phyloP scores from a whole-genome alignment of 768 basidiomycete species.

The Lyophyllum atratum region DNA sequence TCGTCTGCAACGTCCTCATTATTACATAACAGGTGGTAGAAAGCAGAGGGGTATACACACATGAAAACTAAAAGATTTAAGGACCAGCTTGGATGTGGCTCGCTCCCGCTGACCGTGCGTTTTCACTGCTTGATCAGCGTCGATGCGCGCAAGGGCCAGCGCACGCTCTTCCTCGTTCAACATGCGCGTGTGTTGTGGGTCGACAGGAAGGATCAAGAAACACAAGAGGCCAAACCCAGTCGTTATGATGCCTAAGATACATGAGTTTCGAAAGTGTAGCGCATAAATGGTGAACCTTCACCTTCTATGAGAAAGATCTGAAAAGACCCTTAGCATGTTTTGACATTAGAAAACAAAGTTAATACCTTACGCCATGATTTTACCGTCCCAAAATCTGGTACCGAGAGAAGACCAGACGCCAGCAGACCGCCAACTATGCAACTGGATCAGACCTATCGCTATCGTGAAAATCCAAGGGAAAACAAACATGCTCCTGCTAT shows the following conservation, averaged over 20 bases:
- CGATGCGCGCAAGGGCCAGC: conserved; percentile 36
- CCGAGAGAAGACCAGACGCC: conserved; percentile 36
- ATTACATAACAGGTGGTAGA: not conserved
- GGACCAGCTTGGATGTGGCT: conserved; percentile 29
- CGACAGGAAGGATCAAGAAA: conserved; percentile 36
- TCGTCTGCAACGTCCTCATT: conserved; percentile 14
- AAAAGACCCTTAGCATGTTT: not conserved
- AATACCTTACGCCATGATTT: conserved; percentile 37
- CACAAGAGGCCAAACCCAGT: conserved; percentile 36
- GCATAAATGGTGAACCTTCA: conserved; percentile 1
- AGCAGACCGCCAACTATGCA: conserved; percentile 37
- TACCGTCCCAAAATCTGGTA: conserved; percentile 33
- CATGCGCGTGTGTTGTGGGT: conserved; percentile 35
- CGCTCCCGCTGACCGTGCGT: conserved; percentile 29
- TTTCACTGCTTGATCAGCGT: conserved; percentile 32
- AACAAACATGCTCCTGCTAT: conserved; percentile 37
- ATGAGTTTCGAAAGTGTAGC: not conserved
- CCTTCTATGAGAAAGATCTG: conserved; percentile 47
- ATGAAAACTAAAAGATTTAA: conserved; percentile 33
- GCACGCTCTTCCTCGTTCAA: conserved; percentile 33
- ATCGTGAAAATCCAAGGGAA: not conserved
- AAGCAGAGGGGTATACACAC: conserved; percentile 15
- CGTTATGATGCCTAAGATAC: conserved; percentile 33
- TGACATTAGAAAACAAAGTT: not conserved
- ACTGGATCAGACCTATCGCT: not conserved